phyloP scores from a whole-genome alignment of 768 basidiomycete genomes.

The Tulasnella sp. region DNA sequence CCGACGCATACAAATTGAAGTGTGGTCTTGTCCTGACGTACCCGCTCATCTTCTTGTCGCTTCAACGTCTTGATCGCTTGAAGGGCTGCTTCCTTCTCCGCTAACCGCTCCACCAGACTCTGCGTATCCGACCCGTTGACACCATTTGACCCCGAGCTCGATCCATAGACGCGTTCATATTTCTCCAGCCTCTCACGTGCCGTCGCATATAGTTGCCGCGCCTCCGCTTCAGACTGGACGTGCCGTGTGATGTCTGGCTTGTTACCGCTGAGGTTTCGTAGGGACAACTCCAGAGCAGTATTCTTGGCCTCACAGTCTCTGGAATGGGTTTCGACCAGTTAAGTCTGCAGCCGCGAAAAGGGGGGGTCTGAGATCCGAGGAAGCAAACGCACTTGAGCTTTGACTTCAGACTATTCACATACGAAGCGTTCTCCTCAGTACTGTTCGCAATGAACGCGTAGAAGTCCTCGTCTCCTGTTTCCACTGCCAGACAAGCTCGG shows the following conservation, averaged over 20 bases:
- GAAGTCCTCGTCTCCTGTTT: slow-evolving; percentile 57
- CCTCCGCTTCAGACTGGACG: slow-evolving; percentile 25
- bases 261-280: slow-evolving; percentile 35
- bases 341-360: slow-evolving; percentile 17
- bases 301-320: slow-evolving; percentile 46
- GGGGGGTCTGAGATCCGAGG: background rate
- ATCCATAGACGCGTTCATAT: slow-evolving; percentile 56
- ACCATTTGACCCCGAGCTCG: slow-evolving; percentile 32
- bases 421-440: slow-evolving; percentile 29
- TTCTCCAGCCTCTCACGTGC: slow-evolving; percentile 32
- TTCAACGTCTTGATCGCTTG: slow-evolving; percentile 44
- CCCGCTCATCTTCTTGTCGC: slow-evolving; percentile 53
- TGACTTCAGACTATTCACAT: slow-evolving; percentile 42
- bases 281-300: slow-evolving; percentile 40
- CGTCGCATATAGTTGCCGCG: slow-evolving; percentile 20
- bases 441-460: slow-evolving; percentile 56
- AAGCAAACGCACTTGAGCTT: slow-evolving; percentile 41
- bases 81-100: slow-evolving; percentile 58
- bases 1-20: background rate
- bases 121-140: slow-evolving; percentile 35
- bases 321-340: slow-evolving; percentile 15
- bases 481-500: slow-evolving; percentile 66
- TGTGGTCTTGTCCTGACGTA: no score
- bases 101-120: slow-evolving; percentile 43
- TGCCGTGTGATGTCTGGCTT: slow-evolving; percentile 45